Percentiles rank a stretch among this genome's conserved stretches.
Conservation (phyloP, 2,329 filamentous ascomycete genomes). For the Clarireedia sp. region DNA sequence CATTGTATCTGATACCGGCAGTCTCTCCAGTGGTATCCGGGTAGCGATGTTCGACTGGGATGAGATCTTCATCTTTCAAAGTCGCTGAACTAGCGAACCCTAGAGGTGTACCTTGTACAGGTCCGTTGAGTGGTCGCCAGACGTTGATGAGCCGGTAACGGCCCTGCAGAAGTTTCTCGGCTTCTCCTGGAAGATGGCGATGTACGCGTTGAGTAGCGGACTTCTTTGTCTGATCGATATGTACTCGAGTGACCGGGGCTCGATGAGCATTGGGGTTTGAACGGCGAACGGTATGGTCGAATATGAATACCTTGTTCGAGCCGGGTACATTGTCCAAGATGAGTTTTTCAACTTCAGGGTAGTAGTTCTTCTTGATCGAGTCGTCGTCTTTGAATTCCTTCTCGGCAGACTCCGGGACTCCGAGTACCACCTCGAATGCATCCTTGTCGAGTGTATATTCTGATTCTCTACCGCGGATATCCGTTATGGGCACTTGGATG, state of each 20-base stretch:
- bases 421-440: conserved; percentile 61
- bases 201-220: conserved; percentile 61
- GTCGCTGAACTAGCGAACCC: conserved; percentile 26
- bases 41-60: conserved; percentile 29
- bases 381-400: conserved; percentile 60
- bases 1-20: conserved; percentile 27
- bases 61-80: conserved; percentile 25
- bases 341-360: conserved; percentile 72
- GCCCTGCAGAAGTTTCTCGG: conserved; percentile 54
- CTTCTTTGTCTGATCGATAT: conserved; percentile 72
- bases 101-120: conserved; percentile 25
- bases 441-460: conserved; percentile 62
- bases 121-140: conserved; percentile 45
- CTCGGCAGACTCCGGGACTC: conserved; percentile 48
- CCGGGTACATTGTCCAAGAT: conserved; percentile 61
- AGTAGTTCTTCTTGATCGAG: conserved; percentile 65
- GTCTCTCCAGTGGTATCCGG: conserved; percentile 27
- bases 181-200: conserved; percentile 58
- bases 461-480: conserved; percentile 64
- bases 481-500: conserved; percentile 43
- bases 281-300: conserved; percentile 84
- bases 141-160: conserved; percentile 83
- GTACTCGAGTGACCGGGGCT: conserved; percentile 61
- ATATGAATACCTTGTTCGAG: conserved; percentile 60
- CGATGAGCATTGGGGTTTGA: conserved; percentile 50